Evolutionary conservation across 768 basidiomycete genomes (phyloP).

Genomic region (Amanita pseudoporphyria): DNA sequence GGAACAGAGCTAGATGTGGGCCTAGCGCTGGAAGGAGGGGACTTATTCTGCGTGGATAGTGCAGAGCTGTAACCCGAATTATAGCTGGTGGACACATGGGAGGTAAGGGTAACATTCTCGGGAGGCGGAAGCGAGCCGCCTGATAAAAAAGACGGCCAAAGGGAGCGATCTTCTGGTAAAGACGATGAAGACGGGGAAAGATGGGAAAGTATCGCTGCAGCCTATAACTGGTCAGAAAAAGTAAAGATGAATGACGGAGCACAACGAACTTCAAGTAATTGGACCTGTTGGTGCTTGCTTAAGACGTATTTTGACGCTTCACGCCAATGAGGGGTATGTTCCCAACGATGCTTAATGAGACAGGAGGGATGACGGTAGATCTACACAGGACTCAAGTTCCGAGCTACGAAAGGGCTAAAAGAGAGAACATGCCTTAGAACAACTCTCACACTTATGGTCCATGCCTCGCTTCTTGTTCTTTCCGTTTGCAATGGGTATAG

Average conservation of each 20-base stretch:
- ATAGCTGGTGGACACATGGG: constrained; percentile 2
- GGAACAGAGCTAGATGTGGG: constrained; percentile 49
- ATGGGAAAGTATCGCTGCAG: constrained; percentile 91
- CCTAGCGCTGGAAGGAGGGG: background rate
- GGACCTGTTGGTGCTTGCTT: constrained; percentile 96
- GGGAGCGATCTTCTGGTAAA: constrained; percentile 86
- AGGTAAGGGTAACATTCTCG: constrained; percentile 13
- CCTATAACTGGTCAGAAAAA: constrained; percentile 31
- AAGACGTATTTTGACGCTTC: constrained; percentile 84
- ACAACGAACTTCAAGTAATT: constrained; percentile 70
- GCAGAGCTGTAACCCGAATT: constrained; percentile 4
- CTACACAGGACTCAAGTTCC: constrained; percentile 23
- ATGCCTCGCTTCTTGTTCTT: constrained; percentile 71
- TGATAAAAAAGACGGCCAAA: constrained; percentile 82
- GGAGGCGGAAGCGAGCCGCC: constrained; percentile 58
- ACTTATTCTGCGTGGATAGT: constrained; percentile 10
- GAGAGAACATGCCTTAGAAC: constrained; percentile 66
- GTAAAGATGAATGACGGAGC: background rate
- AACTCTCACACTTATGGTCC: constrained; percentile 88
- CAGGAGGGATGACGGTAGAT: constrained; percentile 90
- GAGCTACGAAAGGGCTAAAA: constrained; percentile 7
- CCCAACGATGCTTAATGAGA: constrained; percentile 97
- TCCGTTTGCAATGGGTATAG: constrained; percentile 27
- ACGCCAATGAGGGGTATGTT: constrained; percentile 94
- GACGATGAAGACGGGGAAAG: constrained; percentile 64